Base-by-base conservation (phyloP, 345 rosid genomes). In the Sisymbrium irio region DNA sequence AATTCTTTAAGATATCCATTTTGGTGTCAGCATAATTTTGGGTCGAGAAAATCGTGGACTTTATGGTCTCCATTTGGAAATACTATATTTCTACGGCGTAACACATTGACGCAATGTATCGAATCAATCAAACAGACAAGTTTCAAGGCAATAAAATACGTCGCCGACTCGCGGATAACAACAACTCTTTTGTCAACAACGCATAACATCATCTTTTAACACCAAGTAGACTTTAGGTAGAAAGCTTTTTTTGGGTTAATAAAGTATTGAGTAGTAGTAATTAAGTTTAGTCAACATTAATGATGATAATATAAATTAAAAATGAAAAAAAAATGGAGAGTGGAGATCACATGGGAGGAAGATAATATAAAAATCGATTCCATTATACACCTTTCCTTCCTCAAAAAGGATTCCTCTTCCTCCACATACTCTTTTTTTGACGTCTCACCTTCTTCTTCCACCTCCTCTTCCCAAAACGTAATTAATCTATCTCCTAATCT, bases 271-370 rank as follows among this genome's bases (percentile, higher is more conserved):
- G 30, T 22, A 35, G 35, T 33, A 35, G 62, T 12, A 69, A 42
- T 14, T 18, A 18, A 19, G 9, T 39, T 11, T 15, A 60, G 67
- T 71, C 75, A 59, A 59, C 32, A 37, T 22, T 58, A 58, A 70
- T 59, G 64, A 69, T 69, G 74, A 36, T 60, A 49, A 69, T 33
- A 47, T 10, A 15, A 3, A 22, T 27, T 12, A 44, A 32, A 41
- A 28, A 36, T 1, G 1, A 3, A 22, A 22, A 8, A 46, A 47
- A 28, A 4, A 18, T 58, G 47, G 6, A 60, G 75, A 71, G 69
- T 72, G 76, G 76, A 72, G 69, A 62, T 72, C 69, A 72, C 75
- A 74, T 42, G 78, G 78, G 73, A 59, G 27, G 35, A 46, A 22
- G 28, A 73, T 73, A 54, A 55, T 39, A 56, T 35, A 73, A 62